Conservation (phyloP, 345 rosid species). For the Gynandropsis gynandra region DNA sequence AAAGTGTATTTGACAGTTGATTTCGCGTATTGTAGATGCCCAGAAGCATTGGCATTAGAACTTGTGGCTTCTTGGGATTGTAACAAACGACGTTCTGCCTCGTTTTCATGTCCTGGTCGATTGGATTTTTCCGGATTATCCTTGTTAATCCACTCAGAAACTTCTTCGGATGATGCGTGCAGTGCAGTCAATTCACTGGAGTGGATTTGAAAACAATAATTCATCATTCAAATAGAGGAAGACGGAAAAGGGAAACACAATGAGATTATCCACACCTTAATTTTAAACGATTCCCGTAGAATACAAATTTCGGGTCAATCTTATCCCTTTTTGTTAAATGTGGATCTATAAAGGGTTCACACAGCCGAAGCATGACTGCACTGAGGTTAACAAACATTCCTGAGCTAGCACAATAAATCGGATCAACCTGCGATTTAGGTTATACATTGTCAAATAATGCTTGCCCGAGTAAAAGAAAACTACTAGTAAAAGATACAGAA, state of each 20-base stretch:
- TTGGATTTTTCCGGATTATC: slow-evolving; percentile 30
- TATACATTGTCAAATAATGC: slow-evolving; percentile 1
- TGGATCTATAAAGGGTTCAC: slow-evolving; percentile 86
- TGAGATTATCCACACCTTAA: slow-evolving; percentile 49
- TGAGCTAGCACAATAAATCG: slow-evolving; percentile 84
- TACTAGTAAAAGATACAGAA: not conserved
- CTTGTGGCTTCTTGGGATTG: slow-evolving; percentile 75
- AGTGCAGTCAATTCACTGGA: slow-evolving; percentile 79
- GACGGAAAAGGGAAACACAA: slow-evolving; percentile 2
- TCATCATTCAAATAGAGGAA: slow-evolving; percentile 7
- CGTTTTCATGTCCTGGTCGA: slow-evolving; percentile 28
- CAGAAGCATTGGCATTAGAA: slow-evolving; percentile 43
- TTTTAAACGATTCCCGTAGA: slow-evolving; percentile 59
- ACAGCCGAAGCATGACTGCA: slow-evolving; percentile 87
- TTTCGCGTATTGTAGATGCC: slow-evolving; percentile 26
- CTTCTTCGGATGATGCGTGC: slow-evolving; percentile 91
- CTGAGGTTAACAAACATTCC: slow-evolving; percentile 98
- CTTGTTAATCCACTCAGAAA: slow-evolving; percentile 65
- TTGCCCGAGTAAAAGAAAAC: slow-evolving; percentile 3
- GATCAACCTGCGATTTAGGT: slow-evolving; percentile 69
- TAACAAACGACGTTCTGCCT: slow-evolving; percentile 46
- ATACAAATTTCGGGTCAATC: slow-evolving; percentile 79
- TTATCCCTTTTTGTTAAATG: slow-evolving; percentile 74
- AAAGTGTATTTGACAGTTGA: slow-evolving; percentile 49
- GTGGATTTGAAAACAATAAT: slow-evolving; percentile 15